These are phyloP conservation scores for Crithidia sp. DNA, from an alignment of 208 protist genomes.

Conservation along the genomic window DNA sequence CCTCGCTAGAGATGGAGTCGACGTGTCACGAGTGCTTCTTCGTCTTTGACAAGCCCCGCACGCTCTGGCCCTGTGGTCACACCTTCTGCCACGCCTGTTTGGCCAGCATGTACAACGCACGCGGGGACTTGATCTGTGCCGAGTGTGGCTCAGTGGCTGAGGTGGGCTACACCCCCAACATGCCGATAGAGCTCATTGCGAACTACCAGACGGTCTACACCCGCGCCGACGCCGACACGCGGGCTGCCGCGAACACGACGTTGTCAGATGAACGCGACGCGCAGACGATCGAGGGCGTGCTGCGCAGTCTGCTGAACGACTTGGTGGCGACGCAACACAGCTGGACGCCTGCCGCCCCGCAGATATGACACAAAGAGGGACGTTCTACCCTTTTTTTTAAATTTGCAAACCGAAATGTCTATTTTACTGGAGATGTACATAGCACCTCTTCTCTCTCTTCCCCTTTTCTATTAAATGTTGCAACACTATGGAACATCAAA, in stretches of 20 bases:
- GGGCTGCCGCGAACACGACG: conserved; percentile 1
- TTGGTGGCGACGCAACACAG: conserved; percentile 57
- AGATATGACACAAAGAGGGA: background rate
- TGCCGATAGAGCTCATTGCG: conserved; percentile 74
- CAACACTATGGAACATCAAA: no score
- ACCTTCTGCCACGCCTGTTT: conserved; percentile 86
- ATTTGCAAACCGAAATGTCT: no score
- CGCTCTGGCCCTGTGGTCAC: conserved; percentile 90
- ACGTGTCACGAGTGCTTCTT: conserved; percentile 90
- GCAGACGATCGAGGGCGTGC: conserved; percentile 66
- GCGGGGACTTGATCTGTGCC: conserved; percentile 81
- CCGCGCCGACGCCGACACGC: conserved; percentile 15
- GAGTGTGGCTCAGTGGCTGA: conserved; percentile 85
- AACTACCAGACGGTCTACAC: conserved; percentile 76
- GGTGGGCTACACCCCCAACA: conserved; percentile 87
- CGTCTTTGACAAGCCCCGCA: conserved; percentile 81
- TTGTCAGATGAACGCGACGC: conserved; percentile 13
- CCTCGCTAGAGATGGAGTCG: conserved; percentile 85
- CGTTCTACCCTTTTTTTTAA: no score
- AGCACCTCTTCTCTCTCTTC: no score
- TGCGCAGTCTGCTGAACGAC: conserved; percentile 69
- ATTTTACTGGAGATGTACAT: no score
- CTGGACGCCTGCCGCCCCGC: conserved; percentile 19
- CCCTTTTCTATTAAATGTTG: no score
- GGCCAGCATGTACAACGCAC: conserved; percentile 73